Evolutionary conservation across 2,329 filamentous ascomycete genomes (phyloP), one percentile per base, ranked within the genome.

Genomic region (Pestalotiopsis sp.): DNA sequence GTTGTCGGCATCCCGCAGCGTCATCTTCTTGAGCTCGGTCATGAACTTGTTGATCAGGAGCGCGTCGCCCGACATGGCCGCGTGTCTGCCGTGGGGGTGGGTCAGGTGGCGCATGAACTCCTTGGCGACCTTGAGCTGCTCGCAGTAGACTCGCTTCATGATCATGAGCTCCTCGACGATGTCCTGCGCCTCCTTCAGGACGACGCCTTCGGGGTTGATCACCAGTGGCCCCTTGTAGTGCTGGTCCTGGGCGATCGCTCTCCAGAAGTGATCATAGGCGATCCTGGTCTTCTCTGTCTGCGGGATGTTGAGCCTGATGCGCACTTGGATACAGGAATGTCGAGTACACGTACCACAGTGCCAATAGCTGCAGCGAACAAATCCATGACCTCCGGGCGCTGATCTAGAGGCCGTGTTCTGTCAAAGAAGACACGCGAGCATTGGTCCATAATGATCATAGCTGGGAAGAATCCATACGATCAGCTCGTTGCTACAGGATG

Each of bases 381-480:
- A 66, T 80, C 78, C 17, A 80, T 71, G 4, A 79, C 74, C 58
- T 79, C 75, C 7, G 76, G 76, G 1, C 75, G 72, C 20, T 75
- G 74, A 58, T 78, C 75, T 9, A 67, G 65, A 20, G 77, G 70
- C 45, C 78, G 78, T 0, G 73, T 78, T 25, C 77, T 73, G 71
- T 77, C 76, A 69, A 79, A 82, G 45, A 79, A 80, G 27, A 78
- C 78, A 56, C 73, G 78, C 36, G 77, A 80, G 69, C 80, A 81
- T 66, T 77, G 74, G 60, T 79, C 78, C 9, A 80, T 77, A 23
- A 82, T 77, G 11, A 80, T 77, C 45, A 80, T 75, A 0, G 78
- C 77, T 13, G 58, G 2, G 6, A 57, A 25, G 2, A 3, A 23
- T 12, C 11, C 2, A 38, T 17, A n/a, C 27, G 17, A 45, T 56